Conservation (phyloP, 495 filamentous ascomycete species). For the Durotheca rogersii region DNA sequence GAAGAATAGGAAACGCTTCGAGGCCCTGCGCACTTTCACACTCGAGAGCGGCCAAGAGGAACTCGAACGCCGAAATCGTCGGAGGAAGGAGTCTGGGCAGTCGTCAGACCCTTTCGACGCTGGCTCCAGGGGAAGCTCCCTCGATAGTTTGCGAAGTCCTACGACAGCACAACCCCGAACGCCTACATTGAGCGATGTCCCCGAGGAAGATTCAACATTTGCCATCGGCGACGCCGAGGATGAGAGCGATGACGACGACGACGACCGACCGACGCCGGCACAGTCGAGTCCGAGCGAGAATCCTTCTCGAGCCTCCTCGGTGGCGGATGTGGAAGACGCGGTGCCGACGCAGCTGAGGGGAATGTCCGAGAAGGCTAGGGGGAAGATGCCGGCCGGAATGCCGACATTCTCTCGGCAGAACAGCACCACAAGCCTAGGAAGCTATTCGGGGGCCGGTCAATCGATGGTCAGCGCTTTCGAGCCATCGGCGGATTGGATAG, state of each 20-base stretch:
- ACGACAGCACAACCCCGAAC: slow-evolving; percentile 55
- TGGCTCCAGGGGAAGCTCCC: slow-evolving; percentile 59
- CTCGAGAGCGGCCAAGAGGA: slow-evolving; percentile 95
- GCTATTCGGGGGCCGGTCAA: slow-evolving; percentile 58
- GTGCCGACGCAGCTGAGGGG: slow-evolving; percentile 86
- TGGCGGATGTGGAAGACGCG: slow-evolving; percentile 75
- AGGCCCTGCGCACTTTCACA: slow-evolving; percentile 86
- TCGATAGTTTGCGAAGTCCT: slow-evolving; percentile 71
- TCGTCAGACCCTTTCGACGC: slow-evolving; percentile 47
- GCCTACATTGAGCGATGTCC: slow-evolving; percentile 70
- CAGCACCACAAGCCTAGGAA: slow-evolving; percentile 79
- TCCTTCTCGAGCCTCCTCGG: slow-evolving; percentile 68
- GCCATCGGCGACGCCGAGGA: slow-evolving; percentile 84
- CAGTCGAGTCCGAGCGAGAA: slow-evolving; percentile 70
- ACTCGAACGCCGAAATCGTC: slow-evolving; percentile 75
- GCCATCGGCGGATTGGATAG: slow-evolving; percentile 80
- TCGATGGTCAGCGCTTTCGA: slow-evolving; percentile 62
- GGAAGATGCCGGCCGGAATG: slow-evolving; percentile 91
- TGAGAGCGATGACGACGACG: slow-evolving; percentile 74
- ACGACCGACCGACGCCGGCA: slow-evolving; percentile 64
- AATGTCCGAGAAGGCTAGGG: slow-evolving; percentile 97
- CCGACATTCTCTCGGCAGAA: slow-evolving; percentile 86
- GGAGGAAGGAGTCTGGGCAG: slow-evolving; percentile 65
- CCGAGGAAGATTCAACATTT: slow-evolving; percentile 77
- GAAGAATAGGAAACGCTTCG: slow-evolving; percentile 77